These are phyloP conservation scores for Ophiostoma novo-ulmi DNA, from an alignment of 2,329 filamentous ascomycete species.

Conservation along the genomic window DNA sequence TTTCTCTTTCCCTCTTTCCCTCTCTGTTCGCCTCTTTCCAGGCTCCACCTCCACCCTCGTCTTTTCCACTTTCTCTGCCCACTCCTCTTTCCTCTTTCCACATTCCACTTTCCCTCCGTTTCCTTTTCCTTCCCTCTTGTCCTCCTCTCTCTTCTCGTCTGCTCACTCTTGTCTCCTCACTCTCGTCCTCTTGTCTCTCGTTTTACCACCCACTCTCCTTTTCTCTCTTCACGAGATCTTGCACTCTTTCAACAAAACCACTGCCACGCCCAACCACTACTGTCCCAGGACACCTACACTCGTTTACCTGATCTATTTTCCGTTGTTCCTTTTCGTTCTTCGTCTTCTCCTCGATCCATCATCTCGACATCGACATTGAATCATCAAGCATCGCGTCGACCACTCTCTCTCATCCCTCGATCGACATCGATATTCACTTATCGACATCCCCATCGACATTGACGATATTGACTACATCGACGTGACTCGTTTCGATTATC, in stretches of 20 bases:
- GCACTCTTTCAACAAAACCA: slow-evolving; percentile 19
- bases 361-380: neutral
- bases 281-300: slow-evolving; percentile 18
- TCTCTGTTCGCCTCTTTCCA: slow-evolving; percentile 5
- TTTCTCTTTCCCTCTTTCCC: neutral
- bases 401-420: neutral
- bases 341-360: slow-evolving; percentile 12
- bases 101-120: slow-evolving; percentile 14
- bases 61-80: slow-evolving; percentile 14
- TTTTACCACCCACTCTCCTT: slow-evolving; percentile 17
- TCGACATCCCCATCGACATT: neutral
- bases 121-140: slow-evolving; percentile 17
- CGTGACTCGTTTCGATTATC: neutral
- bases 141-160: slow-evolving; percentile 17
- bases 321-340: slow-evolving; percentile 9
- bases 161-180: slow-evolving; percentile 7
- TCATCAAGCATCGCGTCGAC: neutral
- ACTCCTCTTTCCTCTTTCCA: slow-evolving; percentile 11
- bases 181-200: neutral
- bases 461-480: neutral
- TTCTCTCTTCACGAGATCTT: slow-evolving; percentile 18
- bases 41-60: slow-evolving; percentile 16
- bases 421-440: slow-evolving; percentile 2
- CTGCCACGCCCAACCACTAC: slow-evolving; percentile 15
- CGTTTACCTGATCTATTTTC: slow-evolving; percentile 17